Evolutionary conservation across 768 basidiomycete species (phyloP).

Genomic region (Macrolepiota fuliginosa): DNA sequence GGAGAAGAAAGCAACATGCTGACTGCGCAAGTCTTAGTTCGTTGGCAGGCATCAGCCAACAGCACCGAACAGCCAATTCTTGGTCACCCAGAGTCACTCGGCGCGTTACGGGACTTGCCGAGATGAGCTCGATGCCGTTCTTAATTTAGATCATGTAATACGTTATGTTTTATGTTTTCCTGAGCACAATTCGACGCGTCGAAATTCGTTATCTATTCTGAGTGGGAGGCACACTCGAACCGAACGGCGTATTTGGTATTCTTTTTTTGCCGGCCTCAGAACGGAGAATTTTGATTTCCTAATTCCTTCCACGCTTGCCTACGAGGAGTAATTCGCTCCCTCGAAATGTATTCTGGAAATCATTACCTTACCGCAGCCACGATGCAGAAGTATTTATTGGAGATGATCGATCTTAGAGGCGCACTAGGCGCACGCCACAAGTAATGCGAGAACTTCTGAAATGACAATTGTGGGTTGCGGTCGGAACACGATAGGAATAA

Average conservation of each 20-base stretch:
- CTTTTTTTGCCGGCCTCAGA: neutral
- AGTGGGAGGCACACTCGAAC: neutral
- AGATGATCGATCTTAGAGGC: slow-evolving; percentile 4
- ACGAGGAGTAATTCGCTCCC: neutral
- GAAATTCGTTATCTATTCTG: neutral
- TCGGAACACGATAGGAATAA: neutral
- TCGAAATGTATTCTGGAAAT: neutral
- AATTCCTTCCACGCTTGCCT: neutral
- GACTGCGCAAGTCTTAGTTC: slow-evolving; percentile 1
- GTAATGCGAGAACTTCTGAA: neutral
- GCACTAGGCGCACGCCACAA: neutral
- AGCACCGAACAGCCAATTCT: neutral
- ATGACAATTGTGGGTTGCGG: neutral
- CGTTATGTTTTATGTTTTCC: neutral
- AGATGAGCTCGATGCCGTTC: neutral
- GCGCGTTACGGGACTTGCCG: slow-evolving; percentile 6
- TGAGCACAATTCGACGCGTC: neutral
- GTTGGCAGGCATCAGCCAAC: neutral
- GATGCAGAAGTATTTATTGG: neutral
- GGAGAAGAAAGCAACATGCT: neutral
- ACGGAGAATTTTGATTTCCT: neutral
- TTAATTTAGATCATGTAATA: neutral
- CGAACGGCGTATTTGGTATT: neutral
- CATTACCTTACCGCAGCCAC: slow-evolving; percentile 1
- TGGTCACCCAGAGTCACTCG: neutral